Conservation (phyloP, 768 basidiomycete genomes). For the Phylloporus arenicola region DNA sequence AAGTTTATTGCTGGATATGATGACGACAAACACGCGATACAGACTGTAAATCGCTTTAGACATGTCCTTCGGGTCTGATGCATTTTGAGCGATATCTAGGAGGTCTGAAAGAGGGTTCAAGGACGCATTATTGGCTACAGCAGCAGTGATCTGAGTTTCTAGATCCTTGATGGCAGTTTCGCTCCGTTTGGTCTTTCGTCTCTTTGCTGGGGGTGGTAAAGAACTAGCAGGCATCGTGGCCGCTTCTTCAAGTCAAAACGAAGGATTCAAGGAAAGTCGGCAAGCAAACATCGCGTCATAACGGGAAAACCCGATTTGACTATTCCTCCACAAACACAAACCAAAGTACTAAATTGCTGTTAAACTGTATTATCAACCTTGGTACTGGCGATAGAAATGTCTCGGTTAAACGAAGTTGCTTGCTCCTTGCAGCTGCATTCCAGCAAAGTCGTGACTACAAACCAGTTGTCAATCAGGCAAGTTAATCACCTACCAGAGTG, state of each 20-base stretch:
- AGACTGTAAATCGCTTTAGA: slow-evolving; percentile 78
- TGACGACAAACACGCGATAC: slow-evolving; percentile 68
- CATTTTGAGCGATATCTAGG: slow-evolving; percentile 47
- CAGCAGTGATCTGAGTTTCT: slow-evolving; percentile 51
- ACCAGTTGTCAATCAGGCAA: too few relatives aligned
- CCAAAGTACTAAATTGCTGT: too few relatives aligned
- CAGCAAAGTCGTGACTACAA: too few relatives aligned
- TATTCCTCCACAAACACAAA: too few relatives aligned
- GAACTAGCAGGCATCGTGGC: slow-evolving; percentile 35
- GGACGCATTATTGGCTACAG: slow-evolving; percentile 51
- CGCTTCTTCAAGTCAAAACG: background rate
- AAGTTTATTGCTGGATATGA: slow-evolving; percentile 57
- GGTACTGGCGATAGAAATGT: too few relatives aligned
- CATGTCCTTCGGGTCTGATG: slow-evolving; percentile 48
- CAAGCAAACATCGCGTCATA: too few relatives aligned
- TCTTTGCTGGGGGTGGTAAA: slow-evolving; percentile 49
- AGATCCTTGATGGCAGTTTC: slow-evolving; percentile 36
- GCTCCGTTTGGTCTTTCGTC: slow-evolving; percentile 36
- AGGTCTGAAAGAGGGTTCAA: slow-evolving; percentile 79
- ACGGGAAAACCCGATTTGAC: too few relatives aligned
- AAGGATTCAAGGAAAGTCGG: too few relatives aligned
- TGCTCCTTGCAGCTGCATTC: too few relatives aligned
- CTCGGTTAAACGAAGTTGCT: too few relatives aligned
- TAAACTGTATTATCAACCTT: too few relatives aligned
- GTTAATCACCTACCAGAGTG: too few relatives aligned